Evolutionary conservation across 169 alveolate genomes (phyloP).

Genomic region (Cryptosporidium xiaoi): DNA sequence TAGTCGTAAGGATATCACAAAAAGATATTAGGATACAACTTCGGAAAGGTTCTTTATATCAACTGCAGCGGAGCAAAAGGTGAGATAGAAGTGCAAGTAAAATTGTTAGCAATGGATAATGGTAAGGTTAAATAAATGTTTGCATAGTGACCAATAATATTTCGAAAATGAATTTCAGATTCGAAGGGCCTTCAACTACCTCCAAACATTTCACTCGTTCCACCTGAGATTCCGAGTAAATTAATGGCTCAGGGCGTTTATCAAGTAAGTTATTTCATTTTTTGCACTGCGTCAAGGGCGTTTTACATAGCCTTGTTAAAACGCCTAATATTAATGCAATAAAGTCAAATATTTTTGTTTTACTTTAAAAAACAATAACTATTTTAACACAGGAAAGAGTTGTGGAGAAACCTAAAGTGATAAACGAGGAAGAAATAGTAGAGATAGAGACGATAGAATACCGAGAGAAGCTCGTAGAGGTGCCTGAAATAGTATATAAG

Average conservation of each 20-base stretch:
- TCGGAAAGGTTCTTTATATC: too few relatives aligned
- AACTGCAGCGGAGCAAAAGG: too few relatives aligned
- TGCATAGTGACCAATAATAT: too few relatives aligned
- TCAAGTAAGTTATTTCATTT: conserved; percentile 48
- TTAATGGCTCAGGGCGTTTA: conserved; percentile 62
- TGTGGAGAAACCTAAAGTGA: conserved; percentile 64
- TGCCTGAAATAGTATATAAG: conserved; percentile 57
- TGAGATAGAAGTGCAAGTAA: too few relatives aligned
- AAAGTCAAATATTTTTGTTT: neutral
- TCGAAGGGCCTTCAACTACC: conserved; percentile 56
- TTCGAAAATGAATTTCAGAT: conserved; percentile 2
- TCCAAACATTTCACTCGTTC: conserved; percentile 68
- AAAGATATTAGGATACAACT: too few relatives aligned
- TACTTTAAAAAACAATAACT: neutral
- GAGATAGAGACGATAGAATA: conserved; percentile 70
- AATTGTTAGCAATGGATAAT: neutral
- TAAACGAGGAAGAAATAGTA: conserved; percentile 66
- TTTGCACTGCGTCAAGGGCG: neutral
- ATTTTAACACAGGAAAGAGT: conserved; percentile 38
- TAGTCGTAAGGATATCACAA: too few relatives aligned
- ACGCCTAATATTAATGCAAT: neutral
- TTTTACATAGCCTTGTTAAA: neutral
- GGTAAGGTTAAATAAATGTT: neutral
- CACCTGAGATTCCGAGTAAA: conserved; percentile 68
- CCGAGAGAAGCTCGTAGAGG: conserved; percentile 61